Percentiles rank a stretch among this genome's conserved stretches.
Conservation (phyloP, 2,329 filamentous ascomycete species). For the Xylariales sp. region DNA sequence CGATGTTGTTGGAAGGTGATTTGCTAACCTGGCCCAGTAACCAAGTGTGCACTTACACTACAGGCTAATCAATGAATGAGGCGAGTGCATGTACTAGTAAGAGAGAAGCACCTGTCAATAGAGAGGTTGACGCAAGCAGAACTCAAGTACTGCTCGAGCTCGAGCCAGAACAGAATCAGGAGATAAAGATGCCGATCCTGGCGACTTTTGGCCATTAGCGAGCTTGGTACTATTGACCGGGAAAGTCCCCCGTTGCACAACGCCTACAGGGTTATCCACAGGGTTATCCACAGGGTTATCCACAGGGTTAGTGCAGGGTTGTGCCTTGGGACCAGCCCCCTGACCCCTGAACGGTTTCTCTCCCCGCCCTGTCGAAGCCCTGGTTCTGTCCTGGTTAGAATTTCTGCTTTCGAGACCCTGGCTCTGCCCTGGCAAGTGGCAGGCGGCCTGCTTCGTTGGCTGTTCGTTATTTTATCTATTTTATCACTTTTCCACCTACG, state of each 20-base stretch:
- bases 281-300: no score
- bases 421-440: conserved; percentile 1
- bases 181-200: conserved; percentile 35
- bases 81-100: conserved; percentile 25
- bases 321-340: conserved; percentile 22
- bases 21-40: conserved; percentile 26
- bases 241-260: conserved; percentile 37
- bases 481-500: not conserved
- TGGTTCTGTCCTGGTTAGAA: conserved; percentile 15
- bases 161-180: conserved; percentile 27
- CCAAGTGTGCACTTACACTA: not conserved
- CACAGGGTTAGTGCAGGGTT: conserved; percentile 25
- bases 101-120: conserved; percentile 29
- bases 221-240: conserved; percentile 40
- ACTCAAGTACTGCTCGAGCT: conserved; percentile 11
- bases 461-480: conserved; percentile 21
- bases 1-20: conserved; percentile 26
- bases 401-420: conserved; percentile 9
- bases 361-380: conserved; percentile 28
- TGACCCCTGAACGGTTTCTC: conserved; percentile 28
- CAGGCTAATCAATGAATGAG: conserved; percentile 29
- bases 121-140: conserved; percentile 21
- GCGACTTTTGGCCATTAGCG: conserved; percentile 34
- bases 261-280: conserved; percentile 15
- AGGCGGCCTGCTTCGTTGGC: conserved; percentile 15